Percentiles rank a stretch among this genome's conserved stretches.
These are phyloP conservation scores for Stagonosporopsis vannaccii DNA, from an alignment of 2,329 filamentous ascomycete species.

Conservation along the genomic window DNA sequence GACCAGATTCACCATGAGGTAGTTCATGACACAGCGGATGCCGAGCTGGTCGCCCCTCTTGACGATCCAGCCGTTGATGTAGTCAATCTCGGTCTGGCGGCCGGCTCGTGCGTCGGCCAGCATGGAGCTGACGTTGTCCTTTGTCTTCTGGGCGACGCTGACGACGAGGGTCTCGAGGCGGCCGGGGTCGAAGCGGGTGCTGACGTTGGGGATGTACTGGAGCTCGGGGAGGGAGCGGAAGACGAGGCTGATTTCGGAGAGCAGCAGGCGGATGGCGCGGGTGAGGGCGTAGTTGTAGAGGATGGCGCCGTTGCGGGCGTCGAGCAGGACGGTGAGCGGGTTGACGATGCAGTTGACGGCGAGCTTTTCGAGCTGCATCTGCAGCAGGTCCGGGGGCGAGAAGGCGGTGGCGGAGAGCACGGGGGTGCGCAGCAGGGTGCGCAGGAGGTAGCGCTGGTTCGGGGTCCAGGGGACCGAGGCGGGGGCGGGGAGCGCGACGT, in stretches of 20 bases:
- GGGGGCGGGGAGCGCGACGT: slow-evolving; percentile 18
- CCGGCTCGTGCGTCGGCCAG: slow-evolving; percentile 69
- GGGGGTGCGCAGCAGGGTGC: slow-evolving; percentile 68
- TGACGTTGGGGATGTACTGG: slow-evolving; percentile 65
- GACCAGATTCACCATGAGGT: slow-evolving; percentile 75
- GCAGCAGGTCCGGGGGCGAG: slow-evolving; percentile 68
- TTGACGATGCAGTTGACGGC: slow-evolving; percentile 80
- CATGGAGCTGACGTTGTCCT: slow-evolving; percentile 70
- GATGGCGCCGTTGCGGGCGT: slow-evolving; percentile 76
- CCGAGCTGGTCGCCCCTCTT: slow-evolving; percentile 74
- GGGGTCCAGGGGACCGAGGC: slow-evolving; percentile 46
- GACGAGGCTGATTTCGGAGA: slow-evolving; percentile 77
- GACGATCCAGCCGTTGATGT: slow-evolving; percentile 88
- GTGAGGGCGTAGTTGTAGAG: slow-evolving; percentile 71
- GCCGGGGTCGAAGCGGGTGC: slow-evolving; percentile 65
- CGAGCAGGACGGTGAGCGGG: slow-evolving; percentile 79
- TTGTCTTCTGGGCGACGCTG: slow-evolving; percentile 62
- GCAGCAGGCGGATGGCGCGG: slow-evolving; percentile 71
- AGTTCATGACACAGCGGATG: slow-evolving; percentile 75
- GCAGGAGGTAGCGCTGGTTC: slow-evolving; percentile 67
- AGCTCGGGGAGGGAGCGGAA: slow-evolving; percentile 78
- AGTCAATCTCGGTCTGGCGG: slow-evolving; percentile 76
- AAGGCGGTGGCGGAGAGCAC: slow-evolving; percentile 68
- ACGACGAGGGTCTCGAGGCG: slow-evolving; percentile 69
- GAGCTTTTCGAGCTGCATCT: slow-evolving; percentile 79